phyloP scores from a whole-genome alignment of 2,329 filamentous ascomycete genomes.

The Chrysosporium queenslandicum region DNA sequence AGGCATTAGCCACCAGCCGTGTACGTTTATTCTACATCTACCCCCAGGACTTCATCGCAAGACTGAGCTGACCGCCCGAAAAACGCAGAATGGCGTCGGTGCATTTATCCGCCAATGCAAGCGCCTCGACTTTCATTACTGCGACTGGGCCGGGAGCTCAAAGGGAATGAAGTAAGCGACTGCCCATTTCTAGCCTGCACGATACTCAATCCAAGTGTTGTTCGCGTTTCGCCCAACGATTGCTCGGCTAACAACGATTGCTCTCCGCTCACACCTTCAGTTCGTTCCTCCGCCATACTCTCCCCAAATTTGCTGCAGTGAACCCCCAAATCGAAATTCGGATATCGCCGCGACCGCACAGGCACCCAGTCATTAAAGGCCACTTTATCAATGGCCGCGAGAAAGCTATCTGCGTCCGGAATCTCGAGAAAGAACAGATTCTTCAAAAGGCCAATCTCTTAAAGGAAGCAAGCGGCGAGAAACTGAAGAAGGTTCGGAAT shows the following conservation, averaged over 20 bases:
- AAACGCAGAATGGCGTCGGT: slow-evolving; percentile 76
- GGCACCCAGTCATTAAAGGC: slow-evolving; percentile 80
- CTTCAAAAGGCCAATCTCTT: slow-evolving; percentile 58
- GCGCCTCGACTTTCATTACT: slow-evolving; percentile 91
- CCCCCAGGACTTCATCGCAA: neutral
- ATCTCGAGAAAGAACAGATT: slow-evolving; percentile 70
- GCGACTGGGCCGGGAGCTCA: slow-evolving; percentile 90
- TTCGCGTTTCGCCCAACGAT: neutral
- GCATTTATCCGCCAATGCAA: slow-evolving; percentile 97
- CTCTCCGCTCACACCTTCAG: slow-evolving; percentile 38
- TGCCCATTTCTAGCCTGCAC: slow-evolving; percentile 5
- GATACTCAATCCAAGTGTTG: neutral
- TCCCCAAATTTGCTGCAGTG: slow-evolving; percentile 64
- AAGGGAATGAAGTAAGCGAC: slow-evolving; percentile 79
- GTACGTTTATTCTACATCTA: slow-evolving; percentile 32
- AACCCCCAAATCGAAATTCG: slow-evolving; percentile 87
- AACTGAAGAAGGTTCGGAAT: slow-evolving; percentile 46
- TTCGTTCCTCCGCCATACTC: slow-evolving; percentile 66
- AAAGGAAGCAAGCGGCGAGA: slow-evolving; percentile 40
- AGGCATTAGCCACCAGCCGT: slow-evolving; percentile 46
- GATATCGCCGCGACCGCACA: slow-evolving; percentile 78
- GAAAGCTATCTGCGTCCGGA: slow-evolving; percentile 81
- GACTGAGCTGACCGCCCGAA: slow-evolving; percentile 11
- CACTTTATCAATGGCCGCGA: slow-evolving; percentile 85
- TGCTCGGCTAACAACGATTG: slow-evolving; percentile 3